Conservation (phyloP, 1,284 basidiomycete genomes). For the Microbotryum lychnidis-dioicae region DNA sequence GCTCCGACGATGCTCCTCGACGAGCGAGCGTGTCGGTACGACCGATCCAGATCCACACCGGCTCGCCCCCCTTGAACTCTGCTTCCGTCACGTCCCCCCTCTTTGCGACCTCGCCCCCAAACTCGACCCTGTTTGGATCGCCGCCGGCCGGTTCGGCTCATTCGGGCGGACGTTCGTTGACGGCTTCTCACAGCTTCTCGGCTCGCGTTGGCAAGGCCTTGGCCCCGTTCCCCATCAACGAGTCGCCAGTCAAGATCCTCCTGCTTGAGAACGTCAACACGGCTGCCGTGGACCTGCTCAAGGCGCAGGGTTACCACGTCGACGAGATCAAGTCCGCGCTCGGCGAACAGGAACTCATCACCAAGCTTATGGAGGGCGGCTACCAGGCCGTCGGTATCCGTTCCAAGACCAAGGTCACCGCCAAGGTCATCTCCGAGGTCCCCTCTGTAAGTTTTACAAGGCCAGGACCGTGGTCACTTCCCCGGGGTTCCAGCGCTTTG, state of each 20-base stretch:
- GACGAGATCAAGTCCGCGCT: constrained; percentile 82
- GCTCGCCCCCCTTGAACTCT: too few relatives aligned
- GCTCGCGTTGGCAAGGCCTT: neutral
- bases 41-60: too few relatives aligned
- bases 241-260: constrained; percentile 49
- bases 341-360: constrained; percentile 83
- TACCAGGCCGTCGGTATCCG: constrained; percentile 97
- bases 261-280: constrained; percentile 92
- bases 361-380: constrained; percentile 58
- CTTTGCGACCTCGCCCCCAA: too few relatives aligned
- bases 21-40: too few relatives aligned
- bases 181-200: too few relatives aligned
- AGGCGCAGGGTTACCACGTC: constrained; percentile 80
- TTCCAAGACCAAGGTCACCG: constrained; percentile 93
- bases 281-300: constrained; percentile 76
- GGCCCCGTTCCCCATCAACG: constrained; percentile 21
- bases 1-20: too few relatives aligned
- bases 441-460: constrained; percentile 52
- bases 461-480: too few relatives aligned
- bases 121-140: too few relatives aligned
- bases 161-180: too few relatives aligned
- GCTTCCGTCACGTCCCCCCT: too few relatives aligned
- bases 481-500: neutral
- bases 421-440: constrained; percentile 76
- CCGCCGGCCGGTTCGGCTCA: too few relatives aligned